Evolutionary conservation across 805 yeast genomes (phyloP).

Genomic region (Candida ficus): DNA sequence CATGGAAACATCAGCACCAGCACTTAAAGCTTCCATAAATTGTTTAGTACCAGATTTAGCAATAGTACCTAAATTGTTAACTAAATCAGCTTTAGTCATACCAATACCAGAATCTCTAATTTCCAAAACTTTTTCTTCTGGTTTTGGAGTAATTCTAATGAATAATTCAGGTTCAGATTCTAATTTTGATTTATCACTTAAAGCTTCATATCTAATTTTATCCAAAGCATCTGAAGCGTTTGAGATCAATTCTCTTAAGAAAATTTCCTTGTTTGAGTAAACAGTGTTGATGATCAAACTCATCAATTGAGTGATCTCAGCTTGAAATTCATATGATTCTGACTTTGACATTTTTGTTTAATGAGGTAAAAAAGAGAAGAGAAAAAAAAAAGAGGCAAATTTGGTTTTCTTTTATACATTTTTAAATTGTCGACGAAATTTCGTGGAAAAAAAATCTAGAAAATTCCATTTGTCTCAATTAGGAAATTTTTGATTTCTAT

Average conservation of each 20-base stretch:
- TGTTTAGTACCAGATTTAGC: constrained; percentile 99
- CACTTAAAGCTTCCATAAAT: constrained; percentile 98
- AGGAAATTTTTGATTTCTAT: no score
- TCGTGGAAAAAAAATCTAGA: constrained; percentile 8
- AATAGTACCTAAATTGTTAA: constrained; percentile 98
- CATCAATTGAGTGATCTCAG: constrained; percentile 99
- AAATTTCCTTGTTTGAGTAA: constrained; percentile 98
- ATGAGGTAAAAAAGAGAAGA: constrained; percentile 16
- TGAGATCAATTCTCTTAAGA: constrained; percentile 97
- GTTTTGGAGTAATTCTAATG: constrained; percentile 95
- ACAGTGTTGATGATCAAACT: constrained; percentile 99
- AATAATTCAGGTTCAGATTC: constrained; percentile 95
- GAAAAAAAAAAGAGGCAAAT: neutral
- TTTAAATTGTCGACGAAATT: constrained; percentile 2
- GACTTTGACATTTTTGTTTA: constrained; percentile 24
- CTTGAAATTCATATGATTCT: constrained; percentile 96
- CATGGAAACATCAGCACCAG: constrained; percentile 99
- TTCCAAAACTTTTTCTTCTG: constrained; percentile 90
- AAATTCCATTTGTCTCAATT: constrained; percentile 3
- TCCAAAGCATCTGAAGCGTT: constrained; percentile 99
- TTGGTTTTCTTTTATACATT: constrained; percentile 4
- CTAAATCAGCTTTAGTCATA: constrained; percentile 99
- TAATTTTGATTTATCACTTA: constrained; percentile 84
- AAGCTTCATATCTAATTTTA: constrained; percentile 95
- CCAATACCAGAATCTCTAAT: constrained; percentile 99